Percentiles rank a stretch among this genome's conserved stretches.
These are phyloP conservation scores for Cylindrotheca closterium DNA, from an alignment of 108 stramenopile species.

Conservation along the genomic window DNA sequence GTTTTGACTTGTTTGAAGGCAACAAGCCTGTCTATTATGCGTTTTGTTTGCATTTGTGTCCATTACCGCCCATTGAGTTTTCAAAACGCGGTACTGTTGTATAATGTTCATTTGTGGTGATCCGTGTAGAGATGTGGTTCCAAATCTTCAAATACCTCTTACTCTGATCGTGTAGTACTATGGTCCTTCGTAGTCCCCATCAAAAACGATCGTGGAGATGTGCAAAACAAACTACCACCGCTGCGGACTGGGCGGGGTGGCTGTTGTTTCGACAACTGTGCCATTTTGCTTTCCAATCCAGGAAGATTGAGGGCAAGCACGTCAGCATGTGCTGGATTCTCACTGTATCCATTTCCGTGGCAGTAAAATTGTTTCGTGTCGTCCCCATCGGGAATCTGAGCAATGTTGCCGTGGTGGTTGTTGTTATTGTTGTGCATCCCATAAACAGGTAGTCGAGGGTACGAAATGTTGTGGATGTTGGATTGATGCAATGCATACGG, in stretches of 20 bases:
- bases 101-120: too few relatives aligned
- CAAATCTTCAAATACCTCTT: too few relatives aligned
- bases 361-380: background rate
- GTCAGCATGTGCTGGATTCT: too few relatives aligned
- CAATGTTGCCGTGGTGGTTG: background rate
- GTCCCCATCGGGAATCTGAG: slow-evolving; percentile 4
- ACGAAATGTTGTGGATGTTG: background rate
- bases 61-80: too few relatives aligned
- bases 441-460: too few relatives aligned
- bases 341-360: background rate
- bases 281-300: too few relatives aligned
- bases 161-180: background rate
- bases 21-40: background rate
- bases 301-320: too few relatives aligned
- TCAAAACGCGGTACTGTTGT: too few relatives aligned
- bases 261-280: too few relatives aligned
- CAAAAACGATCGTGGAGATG: slow-evolving; percentile 46
- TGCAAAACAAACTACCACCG: slow-evolving; percentile 42
- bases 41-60: too few relatives aligned
- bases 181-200: slow-evolving; percentile 16
- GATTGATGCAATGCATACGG: slow-evolving; percentile 28
- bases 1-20: background rate
- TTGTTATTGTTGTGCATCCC: background rate
- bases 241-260: too few relatives aligned
- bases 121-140: too few relatives aligned